A percentile compares a stretch with the other conserved stretches of the same genome.
These are phyloP conservation scores for Exophiala lecanii-corni DNA, from an alignment of 2,329 filamentous ascomycete species.

Conservation along the genomic window DNA sequence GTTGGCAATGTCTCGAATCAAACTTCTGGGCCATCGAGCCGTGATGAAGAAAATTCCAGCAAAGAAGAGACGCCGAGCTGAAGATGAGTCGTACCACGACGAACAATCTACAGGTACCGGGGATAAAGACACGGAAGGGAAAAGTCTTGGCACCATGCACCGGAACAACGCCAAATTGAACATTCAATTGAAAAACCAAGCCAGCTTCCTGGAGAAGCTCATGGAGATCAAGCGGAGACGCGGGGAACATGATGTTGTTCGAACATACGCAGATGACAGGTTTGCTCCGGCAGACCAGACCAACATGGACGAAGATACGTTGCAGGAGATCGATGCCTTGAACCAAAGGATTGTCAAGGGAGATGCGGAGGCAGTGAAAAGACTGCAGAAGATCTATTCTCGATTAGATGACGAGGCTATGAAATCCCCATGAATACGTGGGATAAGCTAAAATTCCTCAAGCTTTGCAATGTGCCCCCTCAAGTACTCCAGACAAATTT, in stretches of 20 bases:
- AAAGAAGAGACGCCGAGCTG: constrained; percentile 2
- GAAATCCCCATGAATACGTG: constrained; percentile 2
- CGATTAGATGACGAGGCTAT: constrained; percentile 15
- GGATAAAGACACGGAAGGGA: constrained; percentile 5
- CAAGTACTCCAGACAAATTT: too few relatives aligned
- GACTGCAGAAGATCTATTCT: constrained; percentile 36
- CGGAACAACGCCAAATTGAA: constrained; percentile 28
- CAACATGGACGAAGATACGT: constrained; percentile 29
- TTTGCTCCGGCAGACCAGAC: constrained; percentile 34
- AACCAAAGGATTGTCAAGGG: constrained; percentile 35
- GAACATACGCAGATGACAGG: constrained; percentile 38
- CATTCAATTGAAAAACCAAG: constrained; percentile 39
- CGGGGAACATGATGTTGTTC: constrained; percentile 62
- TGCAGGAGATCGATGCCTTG: constrained; percentile 33
- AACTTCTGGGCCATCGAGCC: constrained; percentile 64
- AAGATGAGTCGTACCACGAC: constrained; percentile 4
- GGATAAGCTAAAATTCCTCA: constrained; percentile 6
- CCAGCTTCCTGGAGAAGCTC: constrained; percentile 59
- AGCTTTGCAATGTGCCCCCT: too few relatives aligned
- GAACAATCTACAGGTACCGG: constrained; percentile 1
- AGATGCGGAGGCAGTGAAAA: constrained; percentile 33
- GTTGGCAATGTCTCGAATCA: constrained; percentile 64
- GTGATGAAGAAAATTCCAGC: constrained; percentile 44
- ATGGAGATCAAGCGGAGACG: constrained; percentile 60
- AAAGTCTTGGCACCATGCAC: constrained; percentile 18